phyloP scores from a whole-genome alignment of 306 rosid genomes.

The Prunus davidiana region DNA sequence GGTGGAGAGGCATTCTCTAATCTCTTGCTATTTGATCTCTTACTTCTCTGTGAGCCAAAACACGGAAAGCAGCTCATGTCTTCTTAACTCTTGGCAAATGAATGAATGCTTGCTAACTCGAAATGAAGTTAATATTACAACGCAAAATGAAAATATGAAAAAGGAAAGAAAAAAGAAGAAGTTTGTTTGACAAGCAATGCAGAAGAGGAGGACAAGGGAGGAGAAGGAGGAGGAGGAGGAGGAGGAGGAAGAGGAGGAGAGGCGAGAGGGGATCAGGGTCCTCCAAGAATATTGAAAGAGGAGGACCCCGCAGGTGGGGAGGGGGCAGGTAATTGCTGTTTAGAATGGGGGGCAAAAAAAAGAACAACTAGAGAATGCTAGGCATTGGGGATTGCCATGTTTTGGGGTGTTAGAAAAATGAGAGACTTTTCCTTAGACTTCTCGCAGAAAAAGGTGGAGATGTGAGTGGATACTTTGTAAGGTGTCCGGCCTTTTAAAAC shows the following conservation, averaged over 20 bases:
- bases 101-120: neutral
- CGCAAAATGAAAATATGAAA: neutral
- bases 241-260: neutral
- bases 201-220: neutral
- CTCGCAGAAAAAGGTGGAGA: slow-evolving; percentile 39
- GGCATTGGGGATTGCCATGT: slow-evolving; percentile 22
- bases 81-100: neutral
- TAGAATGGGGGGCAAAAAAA: slow-evolving; percentile 14
- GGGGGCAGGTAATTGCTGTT: slow-evolving; percentile 15
- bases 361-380: slow-evolving; percentile 21
- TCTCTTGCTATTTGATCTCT: slow-evolving; percentile 49
- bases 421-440: slow-evolving; percentile 28
- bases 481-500: neutral
- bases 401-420: slow-evolving; percentile 18
- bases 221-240: slow-evolving; percentile 3
- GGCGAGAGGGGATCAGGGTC: slow-evolving; percentile 41
- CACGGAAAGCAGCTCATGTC: slow-evolving; percentile 86
- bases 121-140: neutral
- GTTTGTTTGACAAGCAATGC: neutral
- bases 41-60: slow-evolving; percentile 49
- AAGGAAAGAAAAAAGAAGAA: neutral
- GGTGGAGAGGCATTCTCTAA: slow-evolving; percentile 8
- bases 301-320: slow-evolving; percentile 62
- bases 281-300: slow-evolving; percentile 60
- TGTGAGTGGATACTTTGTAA: slow-evolving; percentile 25